Evolutionary conservation across 768 basidiomycete genomes (phyloP), one percentile per base, ranked within the genome.

Genomic region (Mycena leptocephala): DNA sequence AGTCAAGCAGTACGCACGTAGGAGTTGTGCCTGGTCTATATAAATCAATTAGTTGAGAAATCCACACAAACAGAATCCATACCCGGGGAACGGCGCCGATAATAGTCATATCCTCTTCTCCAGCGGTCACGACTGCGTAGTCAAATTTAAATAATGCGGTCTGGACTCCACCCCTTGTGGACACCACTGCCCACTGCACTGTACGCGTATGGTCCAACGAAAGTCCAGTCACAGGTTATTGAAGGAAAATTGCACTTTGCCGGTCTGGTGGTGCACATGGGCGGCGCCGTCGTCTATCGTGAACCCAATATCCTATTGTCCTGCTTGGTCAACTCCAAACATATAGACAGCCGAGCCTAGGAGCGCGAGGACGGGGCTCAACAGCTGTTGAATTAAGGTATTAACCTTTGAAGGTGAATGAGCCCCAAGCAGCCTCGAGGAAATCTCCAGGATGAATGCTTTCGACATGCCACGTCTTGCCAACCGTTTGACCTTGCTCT

Each of bases 41-140:
- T 37, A n/a, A n/a, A 6, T 37, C 35, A 37, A 37, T 37, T 13
- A 37, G 35, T 37, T 6, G 7, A 37, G 35, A n/a, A 13, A 37
- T 37, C 35, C 35, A 13, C 35, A 37, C 35, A 37, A 13, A 37
- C 35, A 37, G 6, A 37, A 37, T 37, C 3, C 32, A 63, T 35
- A 43, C 43, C 28, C 46, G 26, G 65, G 10, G 33, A n/a, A 7
- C 22, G 7, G 39, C n/a, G 5, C 6, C 22, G 30, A 26, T 20
- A 48, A 5, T n/a, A 5, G 64, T 32, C 11, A 2, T 30, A 9
- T 59, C 55, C 35, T 37, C 35, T 35, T 69, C 66, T 39, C 48
- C 73, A 14, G 9, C 20, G 4, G 72, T 74, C n/a, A 75, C 73
- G 26, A 75, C 37, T 24, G 73, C 73, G 59, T 75, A 75, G 51